Evolutionary conservation across 805 yeast species (phyloP), one percentile per base, ranked within the genome.

Genomic region (Groenewaldozyma salmanticensis): DNA sequence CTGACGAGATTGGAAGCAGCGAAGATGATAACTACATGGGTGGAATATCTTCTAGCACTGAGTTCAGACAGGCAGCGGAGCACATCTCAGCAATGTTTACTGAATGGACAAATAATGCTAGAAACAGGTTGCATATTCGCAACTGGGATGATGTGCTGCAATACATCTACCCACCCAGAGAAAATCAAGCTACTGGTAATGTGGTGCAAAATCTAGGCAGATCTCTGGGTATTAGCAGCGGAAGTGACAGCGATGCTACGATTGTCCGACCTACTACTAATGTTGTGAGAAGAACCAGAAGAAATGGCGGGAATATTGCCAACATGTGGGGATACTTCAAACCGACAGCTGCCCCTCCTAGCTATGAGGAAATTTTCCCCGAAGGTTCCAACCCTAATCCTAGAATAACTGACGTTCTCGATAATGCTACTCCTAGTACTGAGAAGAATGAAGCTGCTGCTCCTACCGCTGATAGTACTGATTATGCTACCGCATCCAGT

Each of bases 301-400:
- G 15, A n/a, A 17, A 13, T 21, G 22, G 15, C 33, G 27, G 19
- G 31, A 32, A 22, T 13, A 24, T 24, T 38, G 29, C 20, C 27
- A 36, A 17, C 21, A 39, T 9, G 32, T 24, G 7, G 39, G 24
- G n/a, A 18, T 24, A 24, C 13, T 9, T 24, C 13, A 7, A 37
- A 4, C 15, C 37, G 3, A 16, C 33, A 19, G 21, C 44, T 2
- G 24, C 11, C 15, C 57, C 57, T 6, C 57, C 57, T 13, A 39
- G 52, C 16, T 53, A 53, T 38, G 56, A 52, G 5, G 56, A 52
- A 36, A 51, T 52, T 11, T 52, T 48, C 43, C 55, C 55, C 21
- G 45, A n/a, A n/a, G n/a, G n/a, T n/a, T n/a, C n/a, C 43, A 40
- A 18, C 43, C 35, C 33, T 20, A 9, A 33, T 27, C 40, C 31